Percentiles rank a stretch among this genome's conserved stretches.
Evolutionary conservation across 331 rosid species (phyloP).

Genomic region (Saraca asoca): DNA sequence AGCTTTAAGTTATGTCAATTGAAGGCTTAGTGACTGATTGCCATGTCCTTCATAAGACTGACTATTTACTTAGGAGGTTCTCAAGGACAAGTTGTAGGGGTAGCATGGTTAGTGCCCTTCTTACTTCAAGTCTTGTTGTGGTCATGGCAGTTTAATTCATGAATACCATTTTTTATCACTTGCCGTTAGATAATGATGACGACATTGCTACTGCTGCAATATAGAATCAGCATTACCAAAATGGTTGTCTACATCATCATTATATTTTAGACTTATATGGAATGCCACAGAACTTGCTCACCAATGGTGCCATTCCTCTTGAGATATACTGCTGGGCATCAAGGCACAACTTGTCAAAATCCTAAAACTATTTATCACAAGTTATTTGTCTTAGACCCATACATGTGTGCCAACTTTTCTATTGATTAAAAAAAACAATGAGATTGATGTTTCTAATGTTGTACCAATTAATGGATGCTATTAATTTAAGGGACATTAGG

Average conservation of each 20-base stretch:
- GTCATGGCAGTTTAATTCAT: conserved; percentile 82
- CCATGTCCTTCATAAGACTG: conserved; percentile 70
- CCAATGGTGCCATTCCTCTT: conserved; percentile 60
- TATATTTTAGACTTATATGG: conserved; percentile 66
- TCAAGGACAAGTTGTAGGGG: conserved; percentile 89
- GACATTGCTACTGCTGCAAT: conserved; percentile 56
- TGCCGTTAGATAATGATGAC: conserved; percentile 71
- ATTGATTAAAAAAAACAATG: conserved; percentile 20
- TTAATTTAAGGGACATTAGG: too few species aligned
- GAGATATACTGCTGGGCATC: conserved; percentile 77
- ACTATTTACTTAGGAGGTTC: conserved; percentile 71
- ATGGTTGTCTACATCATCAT: conserved; percentile 55
- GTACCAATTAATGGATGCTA: conserved; percentile 24
- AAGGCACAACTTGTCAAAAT: conserved; percentile 54
- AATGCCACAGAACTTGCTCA: conserved; percentile 72
- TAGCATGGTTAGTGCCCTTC: conserved; percentile 60
- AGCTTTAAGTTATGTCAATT: too few species aligned
- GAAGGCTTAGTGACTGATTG: too few species aligned
- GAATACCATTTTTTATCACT: conserved; percentile 74
- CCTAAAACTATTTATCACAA: conserved; percentile 39
- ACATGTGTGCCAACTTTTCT: conserved; percentile 26
- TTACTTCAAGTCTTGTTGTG: conserved; percentile 77
- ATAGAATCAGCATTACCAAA: conserved; percentile 67
- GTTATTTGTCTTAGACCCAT: conserved; percentile 17
- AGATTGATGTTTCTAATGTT: too few species aligned